Evolutionary conservation across 2,329 filamentous ascomycete species (phyloP).

Genomic region (Penicillium sp.): DNA sequence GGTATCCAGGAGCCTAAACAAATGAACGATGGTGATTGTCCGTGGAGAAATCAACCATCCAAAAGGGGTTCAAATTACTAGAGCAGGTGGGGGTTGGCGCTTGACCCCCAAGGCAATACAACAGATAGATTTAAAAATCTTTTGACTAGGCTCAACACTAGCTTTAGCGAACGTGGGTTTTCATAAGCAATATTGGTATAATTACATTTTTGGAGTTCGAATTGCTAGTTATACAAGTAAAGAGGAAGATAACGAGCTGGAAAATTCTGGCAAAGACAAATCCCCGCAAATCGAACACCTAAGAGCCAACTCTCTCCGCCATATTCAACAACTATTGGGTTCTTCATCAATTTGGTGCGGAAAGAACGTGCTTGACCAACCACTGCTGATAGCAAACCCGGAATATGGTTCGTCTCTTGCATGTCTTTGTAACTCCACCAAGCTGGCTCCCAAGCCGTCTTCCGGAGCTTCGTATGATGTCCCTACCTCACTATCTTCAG

Average conservation of each 20-base stretch:
- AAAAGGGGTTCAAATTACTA: background rate
- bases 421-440: background rate
- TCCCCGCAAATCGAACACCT: background rate
- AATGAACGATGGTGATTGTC: background rate
- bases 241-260: background rate
- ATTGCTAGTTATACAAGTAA: background rate
- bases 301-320: background rate
- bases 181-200: background rate
- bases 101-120: background rate
- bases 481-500: background rate
- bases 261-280: background rate
- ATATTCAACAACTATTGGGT: background rate
- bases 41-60: background rate
- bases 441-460: background rate
- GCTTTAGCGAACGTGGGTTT: too few relatives aligned
- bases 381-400: conserved; percentile 16
- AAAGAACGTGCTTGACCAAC: conserved; percentile 18
- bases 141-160: background rate
- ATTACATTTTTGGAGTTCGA: background rate
- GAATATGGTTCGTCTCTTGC: background rate
- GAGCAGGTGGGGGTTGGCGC: background rate
- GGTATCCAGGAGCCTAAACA: background rate
- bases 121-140: background rate
- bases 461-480: background rate
- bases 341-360: background rate